Evolutionary conservation across 2,329 filamentous ascomycete species (phyloP), one percentile per base, ranked within the genome.

Genomic region (Ilyonectria sp.): DNA sequence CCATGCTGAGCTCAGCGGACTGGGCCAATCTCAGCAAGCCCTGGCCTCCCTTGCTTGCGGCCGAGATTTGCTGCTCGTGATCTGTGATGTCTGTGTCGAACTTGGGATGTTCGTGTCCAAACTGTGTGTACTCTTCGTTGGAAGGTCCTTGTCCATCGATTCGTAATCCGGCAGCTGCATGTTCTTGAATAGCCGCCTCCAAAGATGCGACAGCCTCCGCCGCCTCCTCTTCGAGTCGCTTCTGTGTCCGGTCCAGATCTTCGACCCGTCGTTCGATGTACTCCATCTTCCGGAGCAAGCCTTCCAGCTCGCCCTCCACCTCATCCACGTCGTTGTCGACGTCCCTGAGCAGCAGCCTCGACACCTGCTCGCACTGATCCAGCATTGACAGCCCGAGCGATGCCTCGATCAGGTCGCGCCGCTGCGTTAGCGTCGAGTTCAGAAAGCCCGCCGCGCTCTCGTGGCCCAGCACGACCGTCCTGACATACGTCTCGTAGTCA

Each of bases 371-470:
- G 29, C 65, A 74, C 0, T 63, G 44, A 37, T 74, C 69, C 4
- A 74, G n/a, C 10, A 69, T 64, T 1, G 70, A 69, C 7, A 74
- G 50, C 6, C 71, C 72, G 1, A 74, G 71, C 1, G 71, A 68
- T 19, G 63, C 23, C 43, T 75, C 72, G 3, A 71, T 72, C 21
- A 74, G 13, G 6, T 67, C 46, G 1, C 69, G 59, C 21, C 63
- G 46, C 10, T 74, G 47, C 4, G n/a, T 0, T 57, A 9, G 17
- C 4, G 19, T 64, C 17, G 68, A 72, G 59, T 33, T 74, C 4
- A 74, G 8, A 40, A 75, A 72, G 26, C 72, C 71, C 4, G 63
- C 54, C 6, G 71, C 65, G 15, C 71, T 74, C 21, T 74, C 71
- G 4, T 74, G 68, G 33, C 67, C 64, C 4, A 75, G 7, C 3